Base-by-base conservation (phyloP, 2,329 filamentous ascomycete species). In the Diaporthe caulivora region DNA sequence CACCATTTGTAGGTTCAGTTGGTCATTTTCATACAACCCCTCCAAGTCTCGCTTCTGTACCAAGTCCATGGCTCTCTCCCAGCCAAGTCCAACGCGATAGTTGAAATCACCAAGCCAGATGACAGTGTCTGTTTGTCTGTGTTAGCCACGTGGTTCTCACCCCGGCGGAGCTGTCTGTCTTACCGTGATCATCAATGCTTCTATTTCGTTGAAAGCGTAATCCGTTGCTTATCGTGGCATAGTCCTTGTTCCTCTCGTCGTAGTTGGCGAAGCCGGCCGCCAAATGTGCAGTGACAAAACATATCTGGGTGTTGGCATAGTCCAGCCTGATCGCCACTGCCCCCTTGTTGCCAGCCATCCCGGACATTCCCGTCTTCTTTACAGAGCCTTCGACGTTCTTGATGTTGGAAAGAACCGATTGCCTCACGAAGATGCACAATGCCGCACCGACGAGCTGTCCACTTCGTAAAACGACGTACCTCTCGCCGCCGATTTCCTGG, bases 51-150 rank as follows among this genome's bases (percentile, higher is more conserved):
- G 87, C 71, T 89, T 88, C 78, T 92, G 89, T 71, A 98, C 91
- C 13, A 97, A 85, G 42, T 92, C 89, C 77, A 94, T 92, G 10
- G 95, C 94, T 74, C 89, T 92, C 51, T 98, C 95, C 76, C 94
- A 91, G 57, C 88, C 89, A 72, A 98, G 87, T 1, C 95, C 96
- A 78, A 99, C 97, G 24, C 97, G 93, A 83, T 99, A 99, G 81
- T 99, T 99, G 86, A 99, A 99, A 82, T 99, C 97, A 7, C 97
- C 97, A 54, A 98, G 89, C 96, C 97, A 99, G 70, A 98, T 92
- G 47, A 98, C 92, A 29, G 94, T 89, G 77, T 92, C 90, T 88
- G 57, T 34, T 47, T 53, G 44, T 24, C 75, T 49, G 75, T 24
- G 76, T 81, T 76, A 83, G 77, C 42, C 58, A 8, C n/a, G 18